Evolutionary conservation across 2,329 filamentous ascomycete species (phyloP).

Genomic region (Ophiobolus disseminans): DNA sequence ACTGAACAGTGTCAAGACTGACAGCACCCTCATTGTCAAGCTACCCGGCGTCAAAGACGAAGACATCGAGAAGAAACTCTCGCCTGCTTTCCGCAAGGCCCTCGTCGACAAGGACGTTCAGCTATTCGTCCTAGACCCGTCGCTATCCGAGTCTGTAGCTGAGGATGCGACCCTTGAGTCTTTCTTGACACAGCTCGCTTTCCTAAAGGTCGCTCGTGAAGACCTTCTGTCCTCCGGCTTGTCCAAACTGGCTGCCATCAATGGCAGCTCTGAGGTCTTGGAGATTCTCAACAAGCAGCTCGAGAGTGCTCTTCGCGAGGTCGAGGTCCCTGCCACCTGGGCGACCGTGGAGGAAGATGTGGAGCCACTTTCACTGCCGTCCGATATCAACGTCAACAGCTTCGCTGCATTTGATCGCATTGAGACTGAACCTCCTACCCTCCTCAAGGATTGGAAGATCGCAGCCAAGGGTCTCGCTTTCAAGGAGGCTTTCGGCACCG

Average conservation of each 20-base stretch:
- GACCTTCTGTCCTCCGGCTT: constrained; percentile 68
- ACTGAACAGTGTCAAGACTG: constrained; percentile 71
- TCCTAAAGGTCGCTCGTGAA: constrained; percentile 78
- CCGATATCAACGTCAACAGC: constrained; percentile 76
- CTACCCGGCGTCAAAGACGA: constrained; percentile 83
- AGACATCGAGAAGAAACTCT: constrained; percentile 86
- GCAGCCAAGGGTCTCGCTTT: constrained; percentile 88
- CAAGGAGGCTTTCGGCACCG: constrained; percentile 89
- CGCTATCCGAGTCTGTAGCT: constrained; percentile 71
- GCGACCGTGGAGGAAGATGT: constrained; percentile 69
- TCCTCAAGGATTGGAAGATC: constrained; percentile 79
- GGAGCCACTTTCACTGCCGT: constrained; percentile 62
- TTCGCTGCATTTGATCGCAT: constrained; percentile 81
- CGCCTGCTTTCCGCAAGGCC: constrained; percentile 71
- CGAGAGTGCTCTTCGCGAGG: constrained; percentile 71
- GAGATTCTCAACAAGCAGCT: constrained; percentile 68
- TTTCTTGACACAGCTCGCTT: constrained; percentile 78
- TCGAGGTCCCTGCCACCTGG: constrained; percentile 84
- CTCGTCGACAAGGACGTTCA: constrained; percentile 73
- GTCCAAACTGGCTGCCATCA: constrained; percentile 69
- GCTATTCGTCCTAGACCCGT: constrained; percentile 78
- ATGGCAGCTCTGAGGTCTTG: constrained; percentile 66
- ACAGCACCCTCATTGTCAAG: constrained; percentile 76
- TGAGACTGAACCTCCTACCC: constrained; percentile 70
- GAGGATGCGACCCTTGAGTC: constrained; percentile 68